A percentile compares a stretch with the other conserved stretches of the same genome.
These are phyloP conservation scores for Cladophialophora bantiana DNA, from an alignment of 2,329 filamentous ascomycete genomes.

Conservation along the genomic window DNA sequence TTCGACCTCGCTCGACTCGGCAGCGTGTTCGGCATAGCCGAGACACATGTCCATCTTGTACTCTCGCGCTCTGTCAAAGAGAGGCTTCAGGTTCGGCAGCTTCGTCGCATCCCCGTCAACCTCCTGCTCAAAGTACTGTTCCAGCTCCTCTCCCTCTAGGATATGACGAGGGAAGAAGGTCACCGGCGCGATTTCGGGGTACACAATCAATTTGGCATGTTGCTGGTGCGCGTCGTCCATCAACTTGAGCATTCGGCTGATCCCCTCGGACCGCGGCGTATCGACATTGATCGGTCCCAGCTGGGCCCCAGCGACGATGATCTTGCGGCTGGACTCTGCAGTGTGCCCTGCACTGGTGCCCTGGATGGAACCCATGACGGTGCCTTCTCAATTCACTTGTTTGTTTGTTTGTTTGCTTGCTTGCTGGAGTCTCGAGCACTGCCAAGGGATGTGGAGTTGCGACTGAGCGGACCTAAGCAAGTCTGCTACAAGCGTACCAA, in stretches of 20 bases:
- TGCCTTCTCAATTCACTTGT: background rate
- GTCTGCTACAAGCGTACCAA: background rate
- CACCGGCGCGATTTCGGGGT: conserved; percentile 62
- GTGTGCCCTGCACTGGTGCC: conserved; percentile 18
- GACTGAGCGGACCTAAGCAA: no score
- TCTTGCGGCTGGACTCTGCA: conserved; percentile 43
- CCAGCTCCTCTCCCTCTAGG: conserved; percentile 53
- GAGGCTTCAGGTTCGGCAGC: conserved; percentile 54
- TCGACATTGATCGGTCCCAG: conserved; percentile 57
- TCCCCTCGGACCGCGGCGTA: conserved; percentile 52
- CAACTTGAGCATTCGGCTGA: conserved; percentile 59
- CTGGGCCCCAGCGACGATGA: conserved; percentile 63
- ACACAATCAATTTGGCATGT: conserved; percentile 60
- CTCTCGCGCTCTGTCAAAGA: conserved; percentile 58
- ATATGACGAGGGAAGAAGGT: conserved; percentile 65
- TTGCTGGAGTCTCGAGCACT: background rate
- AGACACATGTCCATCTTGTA: conserved; percentile 60
- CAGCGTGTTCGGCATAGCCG: conserved; percentile 61
- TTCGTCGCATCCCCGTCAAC: conserved; percentile 48
- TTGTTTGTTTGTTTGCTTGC: no score
- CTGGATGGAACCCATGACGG: conserved; percentile 27
- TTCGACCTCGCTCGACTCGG: conserved; percentile 36
- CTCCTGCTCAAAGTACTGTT: conserved; percentile 57
- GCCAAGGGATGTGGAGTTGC: background rate
- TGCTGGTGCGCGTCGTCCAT: conserved; percentile 55